Evolutionary conservation across 2,329 filamentous ascomycete genomes (phyloP), one percentile per base, ranked within the genome.

Genomic region (Penicillium sp.): DNA sequence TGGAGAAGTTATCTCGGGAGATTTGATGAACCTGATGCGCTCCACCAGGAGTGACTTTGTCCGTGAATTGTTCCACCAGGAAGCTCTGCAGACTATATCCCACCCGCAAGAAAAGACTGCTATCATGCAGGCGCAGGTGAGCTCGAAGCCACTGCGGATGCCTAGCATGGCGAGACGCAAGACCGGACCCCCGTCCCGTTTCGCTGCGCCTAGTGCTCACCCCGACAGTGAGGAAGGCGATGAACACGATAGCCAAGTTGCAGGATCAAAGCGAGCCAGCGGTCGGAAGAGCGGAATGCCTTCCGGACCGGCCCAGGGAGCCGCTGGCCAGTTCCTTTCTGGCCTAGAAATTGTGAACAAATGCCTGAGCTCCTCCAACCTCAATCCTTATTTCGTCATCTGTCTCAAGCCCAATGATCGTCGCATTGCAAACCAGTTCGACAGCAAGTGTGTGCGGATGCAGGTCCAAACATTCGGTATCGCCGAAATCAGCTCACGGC

Each of bases 321-420:
- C 93, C 16, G 90, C 94, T 0, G 91, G 89, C 2, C 94, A 99
- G 71, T 99, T 96, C 75, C 78, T 99, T 22, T 86, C 89, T 1
- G 89, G 92, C 0, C 79, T 99, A 26, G 90, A 96, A 62, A 95
- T 94, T 57, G 90, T 99, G 55, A 95, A 88, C 56, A 92, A 93
- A 66, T 92, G 91, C 2, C 80, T 99, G 42, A 88, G 86, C 2
- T 86, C 89, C 2, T 84, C 88, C 4, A 90, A 91, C 68, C 89
- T 91, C 11, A 99, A 99, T 68, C 85, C 89, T 0, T 99, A 99
- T 75, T 97, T 97, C 66, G 84, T 99, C 42, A 97, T 99, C 75
- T 99, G 94, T 69, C 77, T 99, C 61, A 99, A 99, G 76, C 93
- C 94, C 22, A 99, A 99, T 65, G 94, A 99, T 71, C 85, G 94